Evolutionary conservation across 805 yeast species (phyloP), one percentile per base, ranked within the genome.

Genomic region (Teunomyces stri): DNA sequence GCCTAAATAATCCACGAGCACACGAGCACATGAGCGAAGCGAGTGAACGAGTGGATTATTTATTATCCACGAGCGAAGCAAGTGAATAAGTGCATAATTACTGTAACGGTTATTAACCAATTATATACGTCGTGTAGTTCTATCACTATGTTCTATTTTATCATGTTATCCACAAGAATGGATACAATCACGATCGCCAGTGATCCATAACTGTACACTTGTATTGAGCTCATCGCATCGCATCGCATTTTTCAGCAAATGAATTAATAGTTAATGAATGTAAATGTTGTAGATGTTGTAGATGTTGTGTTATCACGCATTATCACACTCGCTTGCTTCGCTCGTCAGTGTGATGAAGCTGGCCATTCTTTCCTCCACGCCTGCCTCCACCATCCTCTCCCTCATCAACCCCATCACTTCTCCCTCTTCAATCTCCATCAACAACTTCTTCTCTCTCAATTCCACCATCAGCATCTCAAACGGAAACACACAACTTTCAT

Each of bases 381-480:
- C 52, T 3, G 64, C 65, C 11, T 53, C 54, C 7, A 54, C 55
- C 60, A 66, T 53, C 48, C 66, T 64, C 10, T 43, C 42, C 43
- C 52, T 47, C 67, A 66, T 61, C 20, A 48, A 50, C 18, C 40
- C 42, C 66, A 67, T 61, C 30, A 68, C 60, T 22, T 64, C 63
- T 10, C 41, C 40, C 20, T 60, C 57, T 12, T 50, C 52, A 9
- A 62, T 59, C 34, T 54, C 54, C 10, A 52, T 21, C 10, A 64
- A 43, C 43, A 66, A 48, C 37, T 59, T 58, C 45, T 52, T 50
- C 40, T 55, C 55, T 31, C 64, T 61, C 9, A 68, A 46, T 48
- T 68, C 63, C n/a, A 52, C 52, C 47, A 62, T 56, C 30, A 62
- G 45, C 48, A 68, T 43, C 42, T 68, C 65, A 51, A 68, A 66